phyloP scores from a whole-genome alignment of 192 early-diverging fungal genomes.

The Entomortierella chlamydospora region DNA sequence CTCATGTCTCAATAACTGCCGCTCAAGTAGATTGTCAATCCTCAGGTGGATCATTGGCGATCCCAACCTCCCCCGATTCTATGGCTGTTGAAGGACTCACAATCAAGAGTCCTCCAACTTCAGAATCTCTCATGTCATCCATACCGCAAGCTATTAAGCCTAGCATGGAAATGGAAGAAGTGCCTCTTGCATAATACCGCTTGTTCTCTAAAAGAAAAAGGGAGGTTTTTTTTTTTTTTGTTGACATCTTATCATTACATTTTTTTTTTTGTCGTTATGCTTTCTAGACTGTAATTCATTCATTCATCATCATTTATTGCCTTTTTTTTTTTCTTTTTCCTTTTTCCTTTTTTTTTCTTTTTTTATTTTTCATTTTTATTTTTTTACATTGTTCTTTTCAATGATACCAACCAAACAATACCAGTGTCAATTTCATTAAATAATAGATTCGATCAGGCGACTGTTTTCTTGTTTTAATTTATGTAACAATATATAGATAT shows the following conservation, averaged over 20 bases:
- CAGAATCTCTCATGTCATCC: not conserved
- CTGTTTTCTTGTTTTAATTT: too few species aligned
- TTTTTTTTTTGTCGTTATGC: conserved; percentile 5
- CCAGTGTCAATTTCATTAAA: not conserved
- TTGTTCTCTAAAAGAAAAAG: conserved; percentile 2
- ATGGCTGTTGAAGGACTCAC: conserved; percentile 44
- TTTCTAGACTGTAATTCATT: not conserved
- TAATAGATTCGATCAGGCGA: not conserved
- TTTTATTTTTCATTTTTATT: too few species aligned
- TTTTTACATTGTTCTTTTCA: conserved; percentile 20
- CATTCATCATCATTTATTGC: not conserved
- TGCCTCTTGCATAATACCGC: conserved; percentile 27
- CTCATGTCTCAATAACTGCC: conserved; percentile 18
- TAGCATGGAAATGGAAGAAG: conserved; percentile 48
- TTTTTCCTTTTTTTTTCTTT: conserved; percentile 6
- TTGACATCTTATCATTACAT: conserved; percentile 26
- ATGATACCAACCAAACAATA: not conserved
- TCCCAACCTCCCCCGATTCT: conserved; percentile 33
- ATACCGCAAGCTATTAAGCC: conserved; percentile 11
- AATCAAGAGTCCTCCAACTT: conserved; percentile 29
- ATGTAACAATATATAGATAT: too few species aligned
- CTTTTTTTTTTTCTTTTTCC: conserved; percentile 20
- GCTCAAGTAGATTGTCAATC: conserved; percentile 20
- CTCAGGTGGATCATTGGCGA: not conserved
- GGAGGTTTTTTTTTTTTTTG: too few species aligned